These are phyloP conservation scores for Ophiocordyceps camponoti-floridani DNA, from an alignment of 2,329 filamentous ascomycete genomes.

Conservation along the genomic window DNA sequence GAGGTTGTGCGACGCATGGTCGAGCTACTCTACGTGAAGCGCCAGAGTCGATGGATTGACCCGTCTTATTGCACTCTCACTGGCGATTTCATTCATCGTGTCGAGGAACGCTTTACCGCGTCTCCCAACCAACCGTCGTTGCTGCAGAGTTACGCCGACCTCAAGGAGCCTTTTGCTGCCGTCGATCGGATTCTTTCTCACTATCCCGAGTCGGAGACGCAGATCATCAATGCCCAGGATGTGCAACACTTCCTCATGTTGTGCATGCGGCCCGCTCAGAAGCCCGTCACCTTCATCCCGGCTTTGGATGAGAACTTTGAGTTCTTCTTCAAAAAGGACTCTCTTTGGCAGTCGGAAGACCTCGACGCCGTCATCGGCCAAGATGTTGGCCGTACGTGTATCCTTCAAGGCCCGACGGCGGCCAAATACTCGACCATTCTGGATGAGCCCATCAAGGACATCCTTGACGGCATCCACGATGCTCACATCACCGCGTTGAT, in stretches of 20 bases:
- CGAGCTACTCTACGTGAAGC: conserved; percentile 79
- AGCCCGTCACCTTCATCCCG: conserved; percentile 92
- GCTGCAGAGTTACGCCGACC: conserved; percentile 78
- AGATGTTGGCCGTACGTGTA: conserved; percentile 90
- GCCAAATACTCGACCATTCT: conserved; percentile 77
- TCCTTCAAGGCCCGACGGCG: conserved; percentile 86
- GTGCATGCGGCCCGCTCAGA: conserved; percentile 81
- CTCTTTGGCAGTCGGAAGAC: conserved; percentile 96
- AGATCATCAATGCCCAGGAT: conserved; percentile 96
- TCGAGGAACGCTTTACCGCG: conserved; percentile 91
- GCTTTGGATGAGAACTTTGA: conserved; percentile 95
- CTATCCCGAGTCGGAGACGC: conserved; percentile 73
- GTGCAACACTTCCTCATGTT: conserved; percentile 92
- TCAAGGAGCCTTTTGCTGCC: conserved; percentile 62
- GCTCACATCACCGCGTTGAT: conserved; percentile 70
- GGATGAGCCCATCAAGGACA: conserved; percentile 89
- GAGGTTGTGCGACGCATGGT: conserved; percentile 79
- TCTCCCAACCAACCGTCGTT: conserved; percentile 54
- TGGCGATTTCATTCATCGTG: conserved; percentile 87
- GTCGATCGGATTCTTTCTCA: conserved; percentile 63
- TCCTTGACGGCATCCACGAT: conserved; percentile 78
- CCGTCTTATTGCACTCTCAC: conserved; percentile 65
- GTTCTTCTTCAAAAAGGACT: conserved; percentile 99
- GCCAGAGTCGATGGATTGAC: conserved; percentile 85
- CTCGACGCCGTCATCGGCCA: conserved; percentile 89